phyloP scores from a whole-genome alignment of 257 asterid genomes.

The Solanum habrochaites region DNA sequence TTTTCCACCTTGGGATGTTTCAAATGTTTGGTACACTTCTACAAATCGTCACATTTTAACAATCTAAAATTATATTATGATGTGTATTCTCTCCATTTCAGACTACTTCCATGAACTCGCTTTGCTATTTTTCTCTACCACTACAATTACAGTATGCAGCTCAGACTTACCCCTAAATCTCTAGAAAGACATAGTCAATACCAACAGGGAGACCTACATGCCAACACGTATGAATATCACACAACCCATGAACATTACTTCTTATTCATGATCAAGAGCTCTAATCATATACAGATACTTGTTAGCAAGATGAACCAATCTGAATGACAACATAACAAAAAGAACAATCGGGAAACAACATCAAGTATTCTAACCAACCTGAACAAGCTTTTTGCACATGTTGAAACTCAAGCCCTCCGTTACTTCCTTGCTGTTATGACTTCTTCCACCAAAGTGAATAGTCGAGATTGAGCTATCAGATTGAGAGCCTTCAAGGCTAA shows the following conservation, averaged over 20 bases:
- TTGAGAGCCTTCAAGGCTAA: slow-evolving; percentile 21
- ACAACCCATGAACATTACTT: not conserved
- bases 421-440: slow-evolving; percentile 19
- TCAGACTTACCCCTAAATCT: not conserved
- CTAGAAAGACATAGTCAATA: not conserved
- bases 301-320: not conserved
- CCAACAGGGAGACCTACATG: not conserved
- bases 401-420: slow-evolving; percentile 37
- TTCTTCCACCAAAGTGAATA: slow-evolving; percentile 15
- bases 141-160: not conserved
- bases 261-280: not conserved
- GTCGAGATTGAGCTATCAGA: slow-evolving; percentile 13
- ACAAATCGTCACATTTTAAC: not conserved
- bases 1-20: not conserved
- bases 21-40: not conserved
- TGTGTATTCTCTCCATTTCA: not conserved
- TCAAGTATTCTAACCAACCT: slow-evolving; percentile 26
- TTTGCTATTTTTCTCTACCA: not conserved
- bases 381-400: slow-evolving; percentile 42
- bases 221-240: not conserved
- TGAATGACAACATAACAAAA: not conserved
- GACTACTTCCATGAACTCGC: not conserved
- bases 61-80: not conserved
- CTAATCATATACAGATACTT: not conserved
- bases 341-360: not conserved